phyloP scores from a whole-genome alignment of 305 asterid species.

The Vinca major region DNA sequence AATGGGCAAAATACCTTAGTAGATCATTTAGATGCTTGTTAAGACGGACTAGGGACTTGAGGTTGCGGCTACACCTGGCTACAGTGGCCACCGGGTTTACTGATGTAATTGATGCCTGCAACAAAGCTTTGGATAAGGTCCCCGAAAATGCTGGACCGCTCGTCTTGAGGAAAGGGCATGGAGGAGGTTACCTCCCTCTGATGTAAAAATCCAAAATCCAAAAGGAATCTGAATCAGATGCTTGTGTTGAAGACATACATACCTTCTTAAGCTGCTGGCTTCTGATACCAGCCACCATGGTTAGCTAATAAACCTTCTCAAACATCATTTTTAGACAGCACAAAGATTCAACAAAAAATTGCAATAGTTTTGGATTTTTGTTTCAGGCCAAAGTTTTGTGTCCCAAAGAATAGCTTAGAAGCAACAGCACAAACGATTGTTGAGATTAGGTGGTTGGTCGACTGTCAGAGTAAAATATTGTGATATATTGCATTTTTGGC shows the following conservation, averaged over 20 bases:
- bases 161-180: conserved; percentile 92
- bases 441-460: conserved; percentile 7
- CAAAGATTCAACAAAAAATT: background rate
- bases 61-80: conserved; percentile 67
- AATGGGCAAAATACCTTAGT: conserved; percentile 79
- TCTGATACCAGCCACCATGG: background rate
- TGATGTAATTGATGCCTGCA: conserved; percentile 58
- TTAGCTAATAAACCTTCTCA: background rate
- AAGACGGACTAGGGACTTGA: conserved; percentile 64
- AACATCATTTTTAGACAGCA: background rate
- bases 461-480: conserved; percentile 1
- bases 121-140: conserved; percentile 71
- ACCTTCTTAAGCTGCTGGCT: background rate
- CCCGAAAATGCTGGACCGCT: conserved; percentile 97
- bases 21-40: conserved; percentile 88
- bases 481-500: conserved; percentile 15
- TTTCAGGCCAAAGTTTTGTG: background rate
- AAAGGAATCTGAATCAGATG: conserved; percentile 4
- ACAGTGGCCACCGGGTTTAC: conserved; percentile 65
- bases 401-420: background rate
- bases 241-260: conserved; percentile 6
- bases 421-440: background rate
- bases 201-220: conserved; percentile 35
- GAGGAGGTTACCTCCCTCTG: conserved; percentile 93
- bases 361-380: background rate